Percentiles rank a stretch among this genome's conserved stretches.
Evolutionary conservation across 495 filamentous ascomycete genomes (phyloP).

Genomic region (Hypoxylon fuscum): DNA sequence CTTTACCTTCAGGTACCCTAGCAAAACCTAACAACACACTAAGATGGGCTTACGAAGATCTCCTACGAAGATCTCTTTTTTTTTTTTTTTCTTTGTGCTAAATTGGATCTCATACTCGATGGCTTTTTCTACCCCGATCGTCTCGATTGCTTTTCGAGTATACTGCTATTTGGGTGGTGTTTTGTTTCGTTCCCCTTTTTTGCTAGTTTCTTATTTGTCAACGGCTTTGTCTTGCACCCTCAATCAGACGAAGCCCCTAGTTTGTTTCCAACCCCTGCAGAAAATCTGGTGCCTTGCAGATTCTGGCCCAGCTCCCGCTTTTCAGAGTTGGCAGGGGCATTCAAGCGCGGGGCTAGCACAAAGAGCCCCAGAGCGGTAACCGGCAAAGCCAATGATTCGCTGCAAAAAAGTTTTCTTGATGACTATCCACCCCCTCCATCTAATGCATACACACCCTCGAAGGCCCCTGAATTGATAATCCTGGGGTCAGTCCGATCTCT

Average conservation of each 20-base stretch:
- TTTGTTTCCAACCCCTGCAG: constrained; percentile 46
- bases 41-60: constrained; percentile 6
- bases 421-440: background rate
- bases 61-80: background rate
- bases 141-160: background rate
- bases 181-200: background rate
- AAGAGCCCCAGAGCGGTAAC: constrained; percentile 26
- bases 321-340: constrained; percentile 6
- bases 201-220: background rate
- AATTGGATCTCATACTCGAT: background rate
- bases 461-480: constrained; percentile 12
- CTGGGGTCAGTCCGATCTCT: constrained; percentile 30
- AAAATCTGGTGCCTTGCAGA: constrained; percentile 52
- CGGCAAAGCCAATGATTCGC: constrained; percentile 29
- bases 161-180: background rate
- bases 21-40: background rate
- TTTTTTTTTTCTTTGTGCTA: background rate
- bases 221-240: background rate
- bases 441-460: constrained; percentile 12
- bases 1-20: too few relatives aligned
- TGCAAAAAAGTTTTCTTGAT: constrained; percentile 4
- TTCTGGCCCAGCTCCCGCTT: constrained; percentile 29
- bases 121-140: too few relatives aligned
- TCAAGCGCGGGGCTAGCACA: constrained; percentile 36
- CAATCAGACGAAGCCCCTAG: constrained; percentile 36